Base-by-base conservation (phyloP, 352 stramenopile genomes). In the Phytophthora pluvialis region DNA sequence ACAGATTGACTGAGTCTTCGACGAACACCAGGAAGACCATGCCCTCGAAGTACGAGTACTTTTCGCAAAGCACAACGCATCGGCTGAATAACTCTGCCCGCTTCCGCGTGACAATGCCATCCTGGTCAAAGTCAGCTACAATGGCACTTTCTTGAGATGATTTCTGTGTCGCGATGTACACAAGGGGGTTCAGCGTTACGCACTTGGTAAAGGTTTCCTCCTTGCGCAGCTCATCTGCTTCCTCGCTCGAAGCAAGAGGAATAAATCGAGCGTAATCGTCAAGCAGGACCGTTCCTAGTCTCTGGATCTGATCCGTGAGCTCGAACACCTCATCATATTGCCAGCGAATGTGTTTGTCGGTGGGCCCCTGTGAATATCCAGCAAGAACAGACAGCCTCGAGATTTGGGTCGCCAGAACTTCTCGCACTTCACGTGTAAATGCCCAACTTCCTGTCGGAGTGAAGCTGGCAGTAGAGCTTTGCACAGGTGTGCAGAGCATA, bases 11-110 rank as follows among this genome's bases (percentile, higher is more conserved):
- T 25, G 77, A 72, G 45, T 91, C 82, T 70, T 94, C 83, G 9
- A 75, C 70, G 26, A 81, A 88, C 10, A 78, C 65, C 11, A 96
- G 44, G 60, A 86, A 92, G 16, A 90, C 78, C 83, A 96, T 94
- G 32, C 81, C 84, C 76, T 96, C 86, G 38, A 85, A 93, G 67
- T 93, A 96, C n/a, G 58, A 45, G 53, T 91, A 90, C 57, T 80
- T 82, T 56, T 94, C 83, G 10, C 76, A 77, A 3, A 93, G 67
- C 36, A 81, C 69, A 16, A 91, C 80, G 43, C 81, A 89, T 11
- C 80, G 60, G 6, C 38, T 64, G 33, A 93, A 88, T 4, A 92
- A 62, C 8, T 87, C 78, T 7, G 62, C 49, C 32, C 81, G 83
- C 60, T 88, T 88, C 12, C 75, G 70, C 18, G 66, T 68, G 10